phyloP scores from a whole-genome alignment of 257 asterid species.

The Linaria vulgaris region DNA sequence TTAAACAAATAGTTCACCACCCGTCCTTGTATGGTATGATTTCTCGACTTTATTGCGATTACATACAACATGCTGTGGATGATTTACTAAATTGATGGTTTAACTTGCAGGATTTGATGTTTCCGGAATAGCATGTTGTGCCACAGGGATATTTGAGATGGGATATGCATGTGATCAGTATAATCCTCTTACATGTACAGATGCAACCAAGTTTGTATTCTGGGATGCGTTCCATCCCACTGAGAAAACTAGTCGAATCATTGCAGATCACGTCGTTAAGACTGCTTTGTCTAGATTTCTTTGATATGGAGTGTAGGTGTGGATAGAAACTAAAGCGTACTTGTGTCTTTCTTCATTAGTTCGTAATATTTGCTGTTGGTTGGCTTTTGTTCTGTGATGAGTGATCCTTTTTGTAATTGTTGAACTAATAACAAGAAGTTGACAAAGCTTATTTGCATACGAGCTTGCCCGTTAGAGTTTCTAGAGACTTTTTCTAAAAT shows the following conservation, averaged over 20 bases:
- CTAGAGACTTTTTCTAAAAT: too few species aligned
- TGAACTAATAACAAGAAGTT: too few species aligned
- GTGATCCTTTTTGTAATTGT: too few species aligned
- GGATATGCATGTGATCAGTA: conserved; percentile 53
- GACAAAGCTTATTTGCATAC: too few species aligned
- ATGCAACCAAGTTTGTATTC: conserved; percentile 71
- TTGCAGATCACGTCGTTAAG: conserved; percentile 51
- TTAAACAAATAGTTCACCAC: conserved; percentile 41
- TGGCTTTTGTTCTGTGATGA: too few species aligned
- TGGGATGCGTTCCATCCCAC: conserved; percentile 96
- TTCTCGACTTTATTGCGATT: background rate
- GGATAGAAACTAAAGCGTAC: too few species aligned
- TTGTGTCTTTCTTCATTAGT: too few species aligned
- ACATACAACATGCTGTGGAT: background rate
- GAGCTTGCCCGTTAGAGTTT: too few species aligned
- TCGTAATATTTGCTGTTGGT: too few species aligned
- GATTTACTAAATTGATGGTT: conserved; percentile 11
- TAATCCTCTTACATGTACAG: conserved; percentile 58
- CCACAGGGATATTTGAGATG: conserved; percentile 88
- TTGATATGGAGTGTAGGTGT: conserved; percentile 8
- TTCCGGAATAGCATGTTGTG: conserved; percentile 63
- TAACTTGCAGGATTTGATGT: conserved; percentile 54
- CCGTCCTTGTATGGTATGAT: conserved; percentile 61
- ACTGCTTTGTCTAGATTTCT: conserved; percentile 44
- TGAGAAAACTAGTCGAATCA: conserved; percentile 53